phyloP scores from a whole-genome alignment of 1,139 yeast species.

The Suhomyces bokatorum region DNA sequence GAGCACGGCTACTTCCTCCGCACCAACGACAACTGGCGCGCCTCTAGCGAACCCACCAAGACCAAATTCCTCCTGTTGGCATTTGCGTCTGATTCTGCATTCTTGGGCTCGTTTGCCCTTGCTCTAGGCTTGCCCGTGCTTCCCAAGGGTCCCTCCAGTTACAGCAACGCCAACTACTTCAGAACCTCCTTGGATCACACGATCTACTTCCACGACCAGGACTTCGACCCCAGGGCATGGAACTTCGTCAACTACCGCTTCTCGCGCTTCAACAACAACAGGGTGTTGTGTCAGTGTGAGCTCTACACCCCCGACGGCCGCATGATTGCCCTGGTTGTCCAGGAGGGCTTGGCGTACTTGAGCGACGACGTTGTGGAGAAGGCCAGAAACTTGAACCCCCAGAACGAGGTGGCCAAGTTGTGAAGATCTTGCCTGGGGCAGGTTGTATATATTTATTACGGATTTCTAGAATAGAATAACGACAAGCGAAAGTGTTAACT shows the following conservation, averaged over 20 bases:
- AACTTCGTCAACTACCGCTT: constrained; percentile 40
- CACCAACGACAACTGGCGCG: constrained; percentile 29
- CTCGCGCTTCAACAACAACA: constrained; percentile 35
- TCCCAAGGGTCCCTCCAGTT: neutral
- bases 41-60: constrained; percentile 25
- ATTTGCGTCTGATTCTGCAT: constrained; percentile 27
- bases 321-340: constrained; percentile 34
- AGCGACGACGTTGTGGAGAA: constrained; percentile 25
- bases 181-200: constrained; percentile 46
- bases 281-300: constrained; percentile 31
- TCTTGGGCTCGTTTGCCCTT: constrained; percentile 25
- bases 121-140: constrained; percentile 28
- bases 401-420: constrained; percentile 1
- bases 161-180: constrained; percentile 24
- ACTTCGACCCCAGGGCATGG: constrained; percentile 42
- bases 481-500: too few species aligned
- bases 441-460: neutral
- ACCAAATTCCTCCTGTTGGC: constrained; percentile 24
- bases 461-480: too few species aligned
- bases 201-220: constrained; percentile 38
- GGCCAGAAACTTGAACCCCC: constrained; percentile 2
- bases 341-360: constrained; percentile 40
- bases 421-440: neutral
- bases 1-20: constrained; percentile 38
- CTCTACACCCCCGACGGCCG: constrained; percentile 32